Percentiles rank a stretch among this genome's conserved stretches.
Conservation (phyloP, 345 rosid genomes). For the Pseudoturritis turrita region DNA sequence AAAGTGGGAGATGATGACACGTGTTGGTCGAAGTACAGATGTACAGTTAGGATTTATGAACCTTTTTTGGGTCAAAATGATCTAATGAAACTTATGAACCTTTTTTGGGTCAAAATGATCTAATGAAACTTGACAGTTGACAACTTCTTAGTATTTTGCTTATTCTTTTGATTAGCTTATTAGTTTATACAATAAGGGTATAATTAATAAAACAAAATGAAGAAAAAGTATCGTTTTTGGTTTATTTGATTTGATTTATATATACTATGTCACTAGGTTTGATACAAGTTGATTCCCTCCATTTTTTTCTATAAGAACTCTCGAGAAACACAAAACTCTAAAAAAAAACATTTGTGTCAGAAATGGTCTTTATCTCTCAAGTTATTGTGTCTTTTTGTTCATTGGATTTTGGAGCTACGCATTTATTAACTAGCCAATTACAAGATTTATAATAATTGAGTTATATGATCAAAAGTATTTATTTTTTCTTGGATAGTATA, state of each 20-base stretch:
- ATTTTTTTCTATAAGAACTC: background rate
- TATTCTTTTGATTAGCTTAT: background rate
- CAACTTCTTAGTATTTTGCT: background rate
- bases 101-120: background rate
- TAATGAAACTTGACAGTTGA: background rate
- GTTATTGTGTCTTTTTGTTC: constrained; percentile 7
- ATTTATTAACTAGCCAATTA: constrained; percentile 15
- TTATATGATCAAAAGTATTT: background rate
- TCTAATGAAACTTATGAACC: too few species aligned
- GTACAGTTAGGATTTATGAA: background rate
- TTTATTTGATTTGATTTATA: background rate
- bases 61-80: background rate
- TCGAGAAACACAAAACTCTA: background rate
- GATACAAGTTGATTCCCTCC: constrained; percentile 17
- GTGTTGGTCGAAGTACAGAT: background rate
- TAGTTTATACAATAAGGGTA: background rate
- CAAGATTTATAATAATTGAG: background rate
- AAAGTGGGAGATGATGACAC: background rate
- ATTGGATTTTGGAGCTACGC: constrained; percentile 22
- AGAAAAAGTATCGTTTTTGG: background rate
- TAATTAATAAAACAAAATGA: background rate
- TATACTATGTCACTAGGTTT: background rate
- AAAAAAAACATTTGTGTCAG: constrained; percentile 28
- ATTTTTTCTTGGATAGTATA: background rate
- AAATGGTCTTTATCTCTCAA: constrained; percentile 21